Evolutionary conservation across 2,329 filamentous ascomycete species (phyloP).

Genomic region (Elsinoe necatrix): DNA sequence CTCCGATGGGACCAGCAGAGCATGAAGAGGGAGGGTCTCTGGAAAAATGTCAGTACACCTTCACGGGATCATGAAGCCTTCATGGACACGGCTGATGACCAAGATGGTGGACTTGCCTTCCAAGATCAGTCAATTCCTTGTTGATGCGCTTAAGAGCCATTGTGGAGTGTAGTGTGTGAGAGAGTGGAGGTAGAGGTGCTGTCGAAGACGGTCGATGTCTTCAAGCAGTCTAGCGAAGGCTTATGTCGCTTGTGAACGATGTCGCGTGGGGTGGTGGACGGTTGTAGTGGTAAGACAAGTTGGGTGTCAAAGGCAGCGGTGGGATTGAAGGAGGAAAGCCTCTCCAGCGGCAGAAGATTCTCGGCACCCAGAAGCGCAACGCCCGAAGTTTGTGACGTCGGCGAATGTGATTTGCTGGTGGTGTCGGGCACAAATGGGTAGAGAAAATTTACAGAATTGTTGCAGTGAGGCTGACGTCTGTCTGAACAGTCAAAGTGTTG

Average conservation of each 20-base stretch:
- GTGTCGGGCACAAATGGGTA: slow-evolving; percentile 1
- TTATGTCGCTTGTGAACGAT: slow-evolving; percentile 16
- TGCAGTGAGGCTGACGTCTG: not conserved
- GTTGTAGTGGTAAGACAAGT: slow-evolving; percentile 19
- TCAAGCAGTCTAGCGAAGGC: slow-evolving; percentile 13
- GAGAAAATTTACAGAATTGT: not conserved
- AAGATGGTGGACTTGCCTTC: slow-evolving; percentile 53
- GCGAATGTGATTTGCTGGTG: slow-evolving; percentile 6
- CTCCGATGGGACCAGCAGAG: slow-evolving; percentile 92
- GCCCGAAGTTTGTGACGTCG: slow-evolving; percentile 7
- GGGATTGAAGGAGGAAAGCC: slow-evolving; percentile 13
- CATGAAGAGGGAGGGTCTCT: slow-evolving; percentile 98
- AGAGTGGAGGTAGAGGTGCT: slow-evolving; percentile 19
- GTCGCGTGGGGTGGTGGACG: slow-evolving; percentile 15
- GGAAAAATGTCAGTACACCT: slow-evolving; percentile 29
- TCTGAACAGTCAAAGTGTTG: not conserved
- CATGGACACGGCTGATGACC: slow-evolving; percentile 10
- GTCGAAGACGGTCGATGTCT: slow-evolving; percentile 13
- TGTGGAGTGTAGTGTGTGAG: slow-evolving; percentile 20
- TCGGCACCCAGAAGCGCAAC: not conserved
- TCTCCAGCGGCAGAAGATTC: slow-evolving; percentile 1
- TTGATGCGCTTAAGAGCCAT: slow-evolving; percentile 94
- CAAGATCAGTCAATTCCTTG: slow-evolving; percentile 85
- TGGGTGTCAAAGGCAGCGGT: slow-evolving; percentile 19
- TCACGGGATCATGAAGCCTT: not conserved